A percentile compares a stretch with the other conserved stretches of the same genome.
These are phyloP conservation scores for Hericium erinaceus DNA, from an alignment of 768 basidiomycete genomes.

Conservation along the genomic window DNA sequence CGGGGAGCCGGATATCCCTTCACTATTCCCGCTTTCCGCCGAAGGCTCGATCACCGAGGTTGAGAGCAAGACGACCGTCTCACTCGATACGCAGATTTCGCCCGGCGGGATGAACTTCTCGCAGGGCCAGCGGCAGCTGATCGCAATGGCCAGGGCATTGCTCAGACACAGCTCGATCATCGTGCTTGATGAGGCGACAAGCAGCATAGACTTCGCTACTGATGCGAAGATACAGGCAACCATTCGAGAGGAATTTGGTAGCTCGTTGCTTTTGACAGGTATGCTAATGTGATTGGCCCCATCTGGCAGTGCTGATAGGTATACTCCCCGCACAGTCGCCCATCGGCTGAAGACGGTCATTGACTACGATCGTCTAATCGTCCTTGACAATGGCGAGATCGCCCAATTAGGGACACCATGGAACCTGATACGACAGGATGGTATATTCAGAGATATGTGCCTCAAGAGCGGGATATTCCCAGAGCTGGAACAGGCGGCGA, in stretches of 20 bases:
- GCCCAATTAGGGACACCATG: constrained; percentile 43
- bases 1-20: constrained; percentile 16
- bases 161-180: constrained; percentile 65
- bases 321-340: not conserved
- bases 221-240: constrained; percentile 87
- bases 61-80: constrained; percentile 47
- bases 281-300: not conserved
- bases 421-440: constrained; percentile 33
- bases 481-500: constrained; percentile 51
- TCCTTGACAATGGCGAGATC: constrained; percentile 58
- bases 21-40: not conserved
- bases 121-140: constrained; percentile 83
- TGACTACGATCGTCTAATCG: constrained; percentile 69
- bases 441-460: constrained; percentile 43
- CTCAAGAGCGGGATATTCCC: constrained; percentile 51
- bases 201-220: constrained; percentile 80
- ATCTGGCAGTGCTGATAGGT: too few species aligned
- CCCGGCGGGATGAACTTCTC: constrained; percentile 88
- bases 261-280: constrained; percentile 40
- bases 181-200: constrained; percentile 77
- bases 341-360: constrained; percentile 53
- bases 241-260: constrained; percentile 77
- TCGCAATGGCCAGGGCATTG: constrained; percentile 79
- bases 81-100: constrained; percentile 75
- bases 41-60: constrained; percentile 34